Percentiles rank a stretch among this genome's conserved stretches.
These are phyloP conservation scores for Carex cristatella DNA, from an alignment of 176 grass and related monocot genomes.

Conservation along the genomic window DNA sequence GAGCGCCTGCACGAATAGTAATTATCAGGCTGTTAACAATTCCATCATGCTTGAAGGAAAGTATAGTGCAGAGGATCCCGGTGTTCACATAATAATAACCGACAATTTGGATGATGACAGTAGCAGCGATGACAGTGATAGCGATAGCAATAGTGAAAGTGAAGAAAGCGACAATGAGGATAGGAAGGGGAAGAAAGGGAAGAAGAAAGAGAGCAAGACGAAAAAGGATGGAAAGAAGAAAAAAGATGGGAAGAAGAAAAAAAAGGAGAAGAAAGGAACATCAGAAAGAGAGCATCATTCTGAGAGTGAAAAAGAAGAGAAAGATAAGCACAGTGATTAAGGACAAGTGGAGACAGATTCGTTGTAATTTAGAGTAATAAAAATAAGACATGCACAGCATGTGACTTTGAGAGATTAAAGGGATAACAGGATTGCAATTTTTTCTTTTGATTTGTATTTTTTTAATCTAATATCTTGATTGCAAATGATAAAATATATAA, in stretches of 20 bases:
- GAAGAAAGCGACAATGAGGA: slow-evolving; percentile 19
- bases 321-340: slow-evolving; percentile 5
- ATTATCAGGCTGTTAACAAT: slow-evolving; percentile 97
- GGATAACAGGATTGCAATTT: background rate
- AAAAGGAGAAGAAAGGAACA: slow-evolving; percentile 11
- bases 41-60: slow-evolving; percentile 76
- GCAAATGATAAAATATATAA: background rate
- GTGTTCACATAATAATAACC: slow-evolving; percentile 56
- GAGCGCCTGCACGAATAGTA: slow-evolving; percentile 71
- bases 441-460: slow-evolving; percentile 6
- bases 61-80: slow-evolving; percentile 55
- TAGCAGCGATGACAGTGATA: slow-evolving; percentile 3
- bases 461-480: background rate
- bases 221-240: background rate
- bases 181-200: background rate
- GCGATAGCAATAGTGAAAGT: slow-evolving; percentile 26
- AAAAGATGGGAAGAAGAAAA: background rate
- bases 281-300: background rate
- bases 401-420: background rate
- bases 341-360: background rate
- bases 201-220: background rate
- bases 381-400: background rate
- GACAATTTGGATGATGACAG: slow-evolving; percentile 34
- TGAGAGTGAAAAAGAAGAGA: slow-evolving; percentile 7
- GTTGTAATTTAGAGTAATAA: background rate